Evolutionary conservation across 768 basidiomycete species (phyloP).

Genomic region (Suillus subaureus): DNA sequence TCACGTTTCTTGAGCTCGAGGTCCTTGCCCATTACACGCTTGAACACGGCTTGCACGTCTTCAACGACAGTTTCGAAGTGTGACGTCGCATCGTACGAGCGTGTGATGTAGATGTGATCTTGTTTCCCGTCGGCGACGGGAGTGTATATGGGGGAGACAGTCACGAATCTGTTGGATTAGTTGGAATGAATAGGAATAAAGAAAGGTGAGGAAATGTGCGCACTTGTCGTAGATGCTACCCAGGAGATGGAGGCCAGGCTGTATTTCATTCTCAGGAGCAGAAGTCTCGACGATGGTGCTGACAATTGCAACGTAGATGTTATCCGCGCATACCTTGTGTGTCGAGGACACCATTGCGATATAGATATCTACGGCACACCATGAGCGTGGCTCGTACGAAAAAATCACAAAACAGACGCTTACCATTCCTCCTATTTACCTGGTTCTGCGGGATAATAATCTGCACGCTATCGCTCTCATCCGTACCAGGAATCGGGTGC

Average conservation of each 20-base stretch:
- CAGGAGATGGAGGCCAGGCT: slow-evolving; percentile 88
- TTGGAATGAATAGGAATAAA: slow-evolving; percentile 12
- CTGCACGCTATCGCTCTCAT: slow-evolving; percentile 92
- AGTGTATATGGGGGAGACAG: slow-evolving; percentile 84
- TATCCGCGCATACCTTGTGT: slow-evolving; percentile 97
- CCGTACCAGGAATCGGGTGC: slow-evolving; percentile 97
- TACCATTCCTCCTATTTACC: slow-evolving; percentile 89
- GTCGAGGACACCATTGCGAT: slow-evolving; percentile 96
- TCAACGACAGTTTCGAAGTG: slow-evolving; percentile 99
- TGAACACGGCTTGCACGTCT: slow-evolving; percentile 96
- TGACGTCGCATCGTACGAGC: slow-evolving; percentile 97
- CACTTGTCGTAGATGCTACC: slow-evolving; percentile 95
- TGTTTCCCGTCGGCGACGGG: slow-evolving; percentile 79
- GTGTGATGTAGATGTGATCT: slow-evolving; percentile 97
- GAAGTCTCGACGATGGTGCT: slow-evolving; percentile 97
- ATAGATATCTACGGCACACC: slow-evolving; percentile 81
- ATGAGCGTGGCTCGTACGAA: slow-evolving; percentile 9
- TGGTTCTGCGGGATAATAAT: slow-evolving; percentile 99
- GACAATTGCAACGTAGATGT: slow-evolving; percentile 95
- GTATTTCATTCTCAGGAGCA: slow-evolving; percentile 88
- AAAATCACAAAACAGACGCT: slow-evolving; percentile 26
- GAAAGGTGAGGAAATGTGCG: slow-evolving; percentile 26
- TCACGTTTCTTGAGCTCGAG: slow-evolving; percentile 90
- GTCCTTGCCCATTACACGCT: slow-evolving; percentile 75
- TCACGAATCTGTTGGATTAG: slow-evolving; percentile 70